Conservation (phyloP, 352 stramenopile species). For the Phytopythium sindhum region DNA sequence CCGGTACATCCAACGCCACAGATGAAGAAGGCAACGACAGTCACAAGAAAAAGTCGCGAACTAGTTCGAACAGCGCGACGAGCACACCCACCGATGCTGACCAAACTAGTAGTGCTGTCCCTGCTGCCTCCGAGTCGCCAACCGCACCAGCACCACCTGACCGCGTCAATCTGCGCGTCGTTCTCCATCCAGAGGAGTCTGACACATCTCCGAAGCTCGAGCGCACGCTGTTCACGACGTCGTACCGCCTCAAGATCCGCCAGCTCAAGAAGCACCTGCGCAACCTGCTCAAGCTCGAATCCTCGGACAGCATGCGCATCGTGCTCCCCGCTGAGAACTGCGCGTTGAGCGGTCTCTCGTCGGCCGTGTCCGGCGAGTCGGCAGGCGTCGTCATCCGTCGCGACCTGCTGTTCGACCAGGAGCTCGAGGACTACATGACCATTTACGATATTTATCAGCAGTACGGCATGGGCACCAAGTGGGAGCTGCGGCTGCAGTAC, state of each 20-base stretch:
- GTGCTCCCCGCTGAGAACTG: conserved; percentile 56
- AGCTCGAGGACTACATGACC: conserved; percentile 65
- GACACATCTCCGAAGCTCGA: conserved; percentile 28
- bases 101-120: not conserved
- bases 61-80: not conserved
- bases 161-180: conserved; percentile 58
- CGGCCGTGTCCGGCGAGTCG: conserved; percentile 9
- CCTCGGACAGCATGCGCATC: conserved; percentile 48
- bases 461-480: conserved; percentile 63
- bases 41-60: conserved; percentile 18
- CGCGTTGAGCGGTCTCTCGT: conserved; percentile 39
- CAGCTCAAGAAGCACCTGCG: conserved; percentile 73
- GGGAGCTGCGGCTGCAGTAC: conserved; percentile 71
- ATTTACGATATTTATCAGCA: conserved; percentile 84
- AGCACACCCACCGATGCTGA: not conserved
- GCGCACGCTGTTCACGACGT: conserved; percentile 59
- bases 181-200: conserved; percentile 53
- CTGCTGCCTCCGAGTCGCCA: not conserved
- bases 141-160: conserved; percentile 12
- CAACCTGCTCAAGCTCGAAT: conserved; percentile 42
- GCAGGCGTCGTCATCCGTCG: conserved; percentile 34
- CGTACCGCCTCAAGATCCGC: conserved; percentile 59
- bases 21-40: conserved; percentile 14
- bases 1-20: conserved; percentile 3
- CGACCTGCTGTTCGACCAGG: conserved; percentile 71